phyloP scores from a whole-genome alignment of 2,329 filamentous ascomycete species.

The Colletotrichum musae region DNA sequence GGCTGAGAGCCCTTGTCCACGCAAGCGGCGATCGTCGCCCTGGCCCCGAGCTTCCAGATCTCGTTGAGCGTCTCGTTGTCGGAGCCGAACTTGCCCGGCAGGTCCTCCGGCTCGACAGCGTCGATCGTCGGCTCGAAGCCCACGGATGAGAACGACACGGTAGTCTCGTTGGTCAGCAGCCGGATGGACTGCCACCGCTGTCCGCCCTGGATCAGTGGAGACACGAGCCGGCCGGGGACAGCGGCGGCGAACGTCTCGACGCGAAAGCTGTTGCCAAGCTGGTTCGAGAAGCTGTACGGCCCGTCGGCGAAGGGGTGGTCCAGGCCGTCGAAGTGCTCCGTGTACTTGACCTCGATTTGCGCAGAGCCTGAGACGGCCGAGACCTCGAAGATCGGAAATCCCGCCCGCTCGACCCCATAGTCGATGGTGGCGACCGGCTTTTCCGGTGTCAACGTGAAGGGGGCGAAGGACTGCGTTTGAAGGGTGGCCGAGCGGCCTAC shows the following conservation, averaged over 20 bases:
- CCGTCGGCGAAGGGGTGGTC: conserved; percentile 49
- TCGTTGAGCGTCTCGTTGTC: conserved; percentile 50
- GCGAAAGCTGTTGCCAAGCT: conserved; percentile 53
- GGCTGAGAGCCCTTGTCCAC: conserved; percentile 53
- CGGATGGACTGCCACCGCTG: conserved; percentile 57
- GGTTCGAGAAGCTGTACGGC: conserved; percentile 45
- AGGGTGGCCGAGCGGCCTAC: background rate
- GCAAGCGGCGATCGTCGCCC: conserved; percentile 51
- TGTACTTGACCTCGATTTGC: conserved; percentile 55
- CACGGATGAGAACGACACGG: conserved; percentile 48
- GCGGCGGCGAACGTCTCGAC: conserved; percentile 57
- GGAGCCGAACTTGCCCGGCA: conserved; percentile 49
- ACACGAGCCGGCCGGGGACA: conserved; percentile 45
- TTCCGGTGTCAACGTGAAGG: conserved; percentile 24
- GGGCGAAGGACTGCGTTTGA: conserved; percentile 4
- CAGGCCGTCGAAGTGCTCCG: conserved; percentile 50
- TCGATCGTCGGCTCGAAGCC: conserved; percentile 51
- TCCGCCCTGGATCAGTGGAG: conserved; percentile 56
- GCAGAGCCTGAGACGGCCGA: conserved; percentile 43
- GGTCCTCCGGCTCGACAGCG: conserved; percentile 41
- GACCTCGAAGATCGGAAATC: conserved; percentile 52
- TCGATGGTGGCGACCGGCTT: conserved; percentile 45
- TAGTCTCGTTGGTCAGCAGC: conserved; percentile 50
- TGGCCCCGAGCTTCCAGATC: conserved; percentile 56
- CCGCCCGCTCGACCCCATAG: conserved; percentile 52